These are phyloP conservation scores for Alternaria infectoria DNA, from an alignment of 2,329 filamentous ascomycete species.

Conservation along the genomic window DNA sequence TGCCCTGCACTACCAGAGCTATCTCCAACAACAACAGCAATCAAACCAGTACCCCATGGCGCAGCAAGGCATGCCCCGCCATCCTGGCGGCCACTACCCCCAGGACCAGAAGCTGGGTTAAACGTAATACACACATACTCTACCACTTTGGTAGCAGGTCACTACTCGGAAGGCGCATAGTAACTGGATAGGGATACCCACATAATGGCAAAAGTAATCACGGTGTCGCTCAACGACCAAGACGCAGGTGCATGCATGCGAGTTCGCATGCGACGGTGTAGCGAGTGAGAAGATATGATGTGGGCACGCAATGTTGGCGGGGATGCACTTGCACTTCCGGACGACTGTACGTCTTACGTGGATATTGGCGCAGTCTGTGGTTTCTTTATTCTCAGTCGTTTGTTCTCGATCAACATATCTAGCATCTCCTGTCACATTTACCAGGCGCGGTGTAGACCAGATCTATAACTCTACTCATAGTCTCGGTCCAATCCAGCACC, in stretches of 20 bases:
- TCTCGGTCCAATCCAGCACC: conserved; percentile 35
- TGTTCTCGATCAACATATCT: conserved; percentile 34
- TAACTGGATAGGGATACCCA: conserved; percentile 48
- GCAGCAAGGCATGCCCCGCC: conserved; percentile 72
- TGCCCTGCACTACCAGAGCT: conserved; percentile 83
- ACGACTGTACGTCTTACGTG: conserved; percentile 46
- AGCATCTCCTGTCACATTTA: conserved; percentile 39
- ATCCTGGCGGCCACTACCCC: conserved; percentile 71
- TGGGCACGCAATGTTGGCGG: conserved; percentile 39
- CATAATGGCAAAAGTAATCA: conserved; percentile 49
- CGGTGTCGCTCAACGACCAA: conserved; percentile 34
- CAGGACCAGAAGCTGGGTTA: conserved; percentile 59
- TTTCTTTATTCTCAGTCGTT: conserved; percentile 28
- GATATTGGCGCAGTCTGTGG: conserved; percentile 44
- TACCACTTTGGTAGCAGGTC: conserved; percentile 33
- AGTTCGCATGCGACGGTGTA: conserved; percentile 21
- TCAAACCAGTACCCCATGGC: conserved; percentile 80
- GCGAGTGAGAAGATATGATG: conserved; percentile 39
- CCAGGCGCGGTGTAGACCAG: conserved; percentile 42
- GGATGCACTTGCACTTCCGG: conserved; percentile 34
- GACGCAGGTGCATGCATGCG: conserved; percentile 27
- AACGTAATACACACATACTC: conserved; percentile 33
- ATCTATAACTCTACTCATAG: conserved; percentile 30
- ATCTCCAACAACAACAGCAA: conserved; percentile 65
- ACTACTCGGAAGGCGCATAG: conserved; percentile 40